Percentiles rank a stretch among this genome's conserved stretches.
phyloP scores from a whole-genome alignment of 1,284 basidiomycete genomes.

The Somion occarium region DNA sequence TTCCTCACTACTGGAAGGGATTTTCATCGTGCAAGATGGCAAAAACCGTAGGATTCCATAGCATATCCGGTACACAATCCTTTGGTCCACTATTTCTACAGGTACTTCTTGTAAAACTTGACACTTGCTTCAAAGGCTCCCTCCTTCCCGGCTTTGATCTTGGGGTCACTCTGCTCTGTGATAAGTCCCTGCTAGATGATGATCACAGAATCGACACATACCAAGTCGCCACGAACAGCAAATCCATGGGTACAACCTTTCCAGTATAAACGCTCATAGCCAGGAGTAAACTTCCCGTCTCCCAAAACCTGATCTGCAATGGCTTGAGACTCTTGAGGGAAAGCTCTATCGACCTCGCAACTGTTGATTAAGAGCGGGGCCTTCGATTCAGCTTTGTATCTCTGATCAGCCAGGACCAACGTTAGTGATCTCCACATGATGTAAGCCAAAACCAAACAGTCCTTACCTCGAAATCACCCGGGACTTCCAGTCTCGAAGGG shows the following conservation, averaged over 20 bases:
- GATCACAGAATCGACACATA: not conserved
- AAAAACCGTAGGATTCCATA: too few relatives aligned
- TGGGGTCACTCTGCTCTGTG: slow-evolving; percentile 33
- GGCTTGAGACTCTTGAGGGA: slow-evolving; percentile 39
- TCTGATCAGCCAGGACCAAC: slow-evolving; percentile 31
- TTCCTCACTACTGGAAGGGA: slow-evolving; percentile 1
- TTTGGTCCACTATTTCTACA: slow-evolving; percentile 7
- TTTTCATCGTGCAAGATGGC: too few relatives aligned
- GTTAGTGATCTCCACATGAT: not conserved
- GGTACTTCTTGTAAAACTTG: slow-evolving; percentile 29
- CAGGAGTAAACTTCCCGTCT: slow-evolving; percentile 42
- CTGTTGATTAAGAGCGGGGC: slow-evolving; percentile 57
- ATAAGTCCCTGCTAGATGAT: too few relatives aligned
- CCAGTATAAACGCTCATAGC: slow-evolving; percentile 51
- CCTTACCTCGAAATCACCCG: slow-evolving; percentile 56
- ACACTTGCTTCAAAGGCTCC: slow-evolving; percentile 36
- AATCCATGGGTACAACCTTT: slow-evolving; percentile 61
- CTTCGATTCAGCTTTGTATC: slow-evolving; percentile 38
- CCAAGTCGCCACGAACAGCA: slow-evolving; percentile 49
- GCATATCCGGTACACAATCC: too few relatives aligned
- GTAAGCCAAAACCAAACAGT: not conserved
- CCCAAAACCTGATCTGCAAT: slow-evolving; percentile 51
- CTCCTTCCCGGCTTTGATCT: slow-evolving; percentile 35
- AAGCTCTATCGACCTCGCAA: slow-evolving; percentile 44
- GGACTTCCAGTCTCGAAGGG: slow-evolving; percentile 62